Evolutionary conservation across 352 stramenopile species (phyloP).

Genomic region (Pythium vanterpoolii): DNA sequence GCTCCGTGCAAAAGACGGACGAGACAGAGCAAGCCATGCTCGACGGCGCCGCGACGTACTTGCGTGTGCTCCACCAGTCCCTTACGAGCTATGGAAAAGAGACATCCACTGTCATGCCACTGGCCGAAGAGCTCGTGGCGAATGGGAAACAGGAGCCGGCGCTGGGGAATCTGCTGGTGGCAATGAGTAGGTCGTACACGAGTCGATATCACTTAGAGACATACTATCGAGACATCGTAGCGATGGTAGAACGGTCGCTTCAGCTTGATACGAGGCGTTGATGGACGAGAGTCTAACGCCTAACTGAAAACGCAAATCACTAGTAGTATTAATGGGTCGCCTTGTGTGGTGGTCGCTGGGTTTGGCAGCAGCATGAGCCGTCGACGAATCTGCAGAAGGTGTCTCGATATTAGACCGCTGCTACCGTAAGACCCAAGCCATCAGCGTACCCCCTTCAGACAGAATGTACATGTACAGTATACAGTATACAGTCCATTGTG

Average conservation of each 20-base stretch:
- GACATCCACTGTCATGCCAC: not conserved
- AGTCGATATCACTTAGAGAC: constrained; percentile 10
- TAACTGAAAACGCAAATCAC: too few relatives aligned
- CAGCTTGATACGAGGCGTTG: too few relatives aligned
- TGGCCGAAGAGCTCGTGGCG: constrained; percentile 25
- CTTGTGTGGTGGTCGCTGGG: not conserved
- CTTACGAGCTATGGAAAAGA: not conserved
- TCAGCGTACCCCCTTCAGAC: too few relatives aligned
- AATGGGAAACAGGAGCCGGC: constrained; percentile 31
- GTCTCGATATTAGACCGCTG: not conserved
- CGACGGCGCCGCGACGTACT: constrained; percentile 8
- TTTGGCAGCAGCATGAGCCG: not conserved
- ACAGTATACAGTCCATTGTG: not conserved
- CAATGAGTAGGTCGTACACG: constrained; percentile 3
- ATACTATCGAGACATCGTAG: not conserved
- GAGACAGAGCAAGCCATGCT: not conserved
- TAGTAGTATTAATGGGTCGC: too few relatives aligned
- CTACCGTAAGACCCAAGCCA: not conserved
- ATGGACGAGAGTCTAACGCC: too few relatives aligned
- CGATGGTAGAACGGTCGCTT: not conserved
- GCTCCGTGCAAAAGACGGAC: not conserved
- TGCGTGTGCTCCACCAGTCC: not conserved
- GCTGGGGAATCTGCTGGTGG: constrained; percentile 31
- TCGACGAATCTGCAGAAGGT: not conserved
- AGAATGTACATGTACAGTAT: too few relatives aligned